Evolutionary conservation across 2,329 filamentous ascomycete genomes (phyloP), one percentile per base, ranked within the genome.

Genomic region (Sporothrix globosa): DNA sequence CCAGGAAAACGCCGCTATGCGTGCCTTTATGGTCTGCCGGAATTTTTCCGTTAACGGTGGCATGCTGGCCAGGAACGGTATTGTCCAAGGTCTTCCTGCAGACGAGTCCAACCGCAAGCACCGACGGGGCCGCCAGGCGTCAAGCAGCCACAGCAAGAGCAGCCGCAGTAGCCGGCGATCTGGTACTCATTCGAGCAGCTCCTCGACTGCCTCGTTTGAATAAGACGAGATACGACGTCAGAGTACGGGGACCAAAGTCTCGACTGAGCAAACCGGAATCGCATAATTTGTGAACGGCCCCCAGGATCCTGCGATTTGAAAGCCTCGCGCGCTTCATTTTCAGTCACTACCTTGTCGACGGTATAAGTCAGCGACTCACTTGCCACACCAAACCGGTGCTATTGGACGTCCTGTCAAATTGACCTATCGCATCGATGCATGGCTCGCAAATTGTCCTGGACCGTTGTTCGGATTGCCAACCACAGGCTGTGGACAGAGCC

Each of bases 1-100:
- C 61, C 92, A 93, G 78, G 94, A 98, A 80, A 96, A 95, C 77
- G 95, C 95, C 34, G 95, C 95, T 72, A 96, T 96, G 88, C 91
- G 93, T 73, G 95, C 95, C 71, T 98, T 97, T 82, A 95, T 97
- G 88, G 96, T 97, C 75, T 97, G 95, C 85, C 91, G 93, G 74
- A 97, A 97, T 85, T 97, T 97, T 82, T 97, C 93, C 70, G 92
- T 96, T 80, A 97, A 97, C 79, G 93, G 96, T 76, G 95, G 95
- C 79, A 97, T 97, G 93, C 83, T 90, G 73, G 88, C 88, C 73
- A 86, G 88, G 74, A 90, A 90, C 77, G 88, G 88, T 56, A 89
- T 90, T 73, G 87, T 90, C 73, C 88, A 90, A 80, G 88, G 88
- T 66, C 83, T 90, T 50, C 88, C 88, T 17, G 86, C 83, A 70